Conservation (phyloP, 352 stramenopile species). For the Globisporangium paddicum region DNA sequence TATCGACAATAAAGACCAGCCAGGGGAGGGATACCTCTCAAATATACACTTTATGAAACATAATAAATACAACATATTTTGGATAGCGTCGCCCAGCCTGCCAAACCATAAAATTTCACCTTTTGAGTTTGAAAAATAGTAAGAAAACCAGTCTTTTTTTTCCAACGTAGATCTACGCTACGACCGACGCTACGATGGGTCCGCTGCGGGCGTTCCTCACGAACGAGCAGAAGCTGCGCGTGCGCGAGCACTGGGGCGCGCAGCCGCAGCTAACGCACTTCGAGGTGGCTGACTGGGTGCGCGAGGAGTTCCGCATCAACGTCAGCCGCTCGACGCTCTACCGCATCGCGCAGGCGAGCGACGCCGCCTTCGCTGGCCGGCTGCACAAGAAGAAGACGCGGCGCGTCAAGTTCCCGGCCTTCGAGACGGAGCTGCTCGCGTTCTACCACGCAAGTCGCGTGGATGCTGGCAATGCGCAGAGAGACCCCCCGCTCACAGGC, state of each 20-base stretch:
- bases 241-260: constrained; percentile 29
- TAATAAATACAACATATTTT: no score
- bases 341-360: constrained; percentile 32
- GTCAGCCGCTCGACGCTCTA: constrained; percentile 42
- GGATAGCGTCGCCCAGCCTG: no score
- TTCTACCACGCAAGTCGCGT: constrained; percentile 17
- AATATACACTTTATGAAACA: no score
- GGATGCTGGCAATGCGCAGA: background rate
- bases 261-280: constrained; percentile 25
- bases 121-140: no score
- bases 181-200: no score
- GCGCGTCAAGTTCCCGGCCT: constrained; percentile 38
- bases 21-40: no score
- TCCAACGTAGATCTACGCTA: no score
- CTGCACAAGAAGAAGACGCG: constrained; percentile 28
- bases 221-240: constrained; percentile 35
- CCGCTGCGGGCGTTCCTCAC: constrained; percentile 18
- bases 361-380: constrained; percentile 21
- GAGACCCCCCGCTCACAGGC: constrained; percentile 11
- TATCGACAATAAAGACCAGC: no score
- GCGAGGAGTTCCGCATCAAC: constrained; percentile 23
- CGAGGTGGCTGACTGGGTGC: constrained; percentile 29
- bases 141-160: no score
- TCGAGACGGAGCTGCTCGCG: constrained; percentile 30
- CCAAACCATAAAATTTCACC: no score